Conservation (phyloP, 495 filamentous ascomycete species). For the Aspergillus incahuasiensis region DNA sequence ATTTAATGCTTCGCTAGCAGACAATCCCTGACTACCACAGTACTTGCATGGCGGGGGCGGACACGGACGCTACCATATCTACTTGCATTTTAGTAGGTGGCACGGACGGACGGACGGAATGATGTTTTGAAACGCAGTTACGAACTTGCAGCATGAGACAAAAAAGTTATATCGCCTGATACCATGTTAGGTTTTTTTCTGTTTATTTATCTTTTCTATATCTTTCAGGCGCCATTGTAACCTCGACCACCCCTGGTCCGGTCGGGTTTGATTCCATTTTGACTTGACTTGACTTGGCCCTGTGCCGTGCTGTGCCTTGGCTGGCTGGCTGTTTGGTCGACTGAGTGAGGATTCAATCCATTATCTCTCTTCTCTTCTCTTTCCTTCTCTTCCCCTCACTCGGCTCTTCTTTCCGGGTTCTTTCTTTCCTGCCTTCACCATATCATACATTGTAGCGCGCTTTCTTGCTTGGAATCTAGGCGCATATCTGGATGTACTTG, state of each 20-base stretch:
- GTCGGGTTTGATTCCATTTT: neutral
- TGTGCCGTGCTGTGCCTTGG: neutral
- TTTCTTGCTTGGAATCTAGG: neutral
- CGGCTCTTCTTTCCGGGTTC: neutral
- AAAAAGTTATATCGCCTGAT: neutral
- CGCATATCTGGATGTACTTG: neutral
- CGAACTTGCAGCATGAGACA: neutral
- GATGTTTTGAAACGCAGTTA: slow-evolving; percentile 9
- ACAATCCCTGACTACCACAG: neutral
- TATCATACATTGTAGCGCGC: neutral
- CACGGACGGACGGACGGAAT: neutral
- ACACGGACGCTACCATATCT: neutral
- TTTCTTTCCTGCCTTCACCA: neutral
- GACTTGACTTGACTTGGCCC: neutral
- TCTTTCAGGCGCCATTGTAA: neutral
- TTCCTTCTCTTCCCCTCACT: neutral
- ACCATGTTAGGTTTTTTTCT: neutral
- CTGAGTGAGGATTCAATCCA: neutral
- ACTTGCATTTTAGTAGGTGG: neutral
- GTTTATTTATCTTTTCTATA: neutral
- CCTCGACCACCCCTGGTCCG: neutral
- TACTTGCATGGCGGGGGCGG: neutral
- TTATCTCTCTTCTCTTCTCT: neutral
- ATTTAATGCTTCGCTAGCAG: slow-evolving; percentile 3
- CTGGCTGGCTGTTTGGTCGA: neutral